These are phyloP conservation scores for Aspergillus sclerotiicarbonarius DNA, from an alignment of 495 filamentous ascomycete species.

Conservation along the genomic window DNA sequence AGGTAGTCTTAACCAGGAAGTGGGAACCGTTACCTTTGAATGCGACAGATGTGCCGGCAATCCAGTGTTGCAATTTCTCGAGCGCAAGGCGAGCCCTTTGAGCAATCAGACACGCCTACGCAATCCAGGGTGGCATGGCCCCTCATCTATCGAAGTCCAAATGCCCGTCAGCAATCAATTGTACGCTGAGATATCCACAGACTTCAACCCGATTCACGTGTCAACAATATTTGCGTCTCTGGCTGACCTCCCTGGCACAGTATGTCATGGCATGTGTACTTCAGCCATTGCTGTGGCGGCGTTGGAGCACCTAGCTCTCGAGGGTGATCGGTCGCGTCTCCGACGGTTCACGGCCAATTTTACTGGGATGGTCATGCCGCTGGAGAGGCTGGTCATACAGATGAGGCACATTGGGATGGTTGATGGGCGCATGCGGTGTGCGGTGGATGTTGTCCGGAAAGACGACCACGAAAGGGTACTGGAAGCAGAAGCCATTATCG, in stretches of 20 bases:
- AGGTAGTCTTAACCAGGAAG: not conserved
- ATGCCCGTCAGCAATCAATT: conserved; percentile 25
- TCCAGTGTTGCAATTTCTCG: conserved; percentile 33
- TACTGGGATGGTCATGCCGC: conserved; percentile 35
- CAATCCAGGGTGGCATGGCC: conserved; percentile 10
- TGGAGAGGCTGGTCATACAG: conserved; percentile 30
- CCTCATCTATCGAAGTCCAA: conserved; percentile 16
- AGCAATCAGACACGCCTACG: conserved; percentile 13
- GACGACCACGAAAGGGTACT: conserved; percentile 30
- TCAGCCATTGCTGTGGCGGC: conserved; percentile 19
- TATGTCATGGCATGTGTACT: conserved; percentile 40
- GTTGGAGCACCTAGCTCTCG: conserved; percentile 19
- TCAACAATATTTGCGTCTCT: conserved; percentile 29
- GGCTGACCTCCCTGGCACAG: conserved; percentile 29
- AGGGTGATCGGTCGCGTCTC: conserved; percentile 19
- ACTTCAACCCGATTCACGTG: conserved; percentile 40
- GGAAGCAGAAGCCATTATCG: conserved; percentile 33
- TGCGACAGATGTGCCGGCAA: conserved; percentile 20
- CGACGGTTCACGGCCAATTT: conserved; percentile 29
- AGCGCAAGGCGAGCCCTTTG: conserved; percentile 22
- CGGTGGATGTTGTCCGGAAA: conserved; percentile 24
- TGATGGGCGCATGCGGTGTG: conserved; percentile 32
- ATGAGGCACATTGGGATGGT: conserved; percentile 36
- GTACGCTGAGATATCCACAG: conserved; percentile 31
- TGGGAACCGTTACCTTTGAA: conserved; percentile 13